phyloP scores from a whole-genome alignment of 1,284 basidiomycete species.

The Leucoagaricus sp. region DNA sequence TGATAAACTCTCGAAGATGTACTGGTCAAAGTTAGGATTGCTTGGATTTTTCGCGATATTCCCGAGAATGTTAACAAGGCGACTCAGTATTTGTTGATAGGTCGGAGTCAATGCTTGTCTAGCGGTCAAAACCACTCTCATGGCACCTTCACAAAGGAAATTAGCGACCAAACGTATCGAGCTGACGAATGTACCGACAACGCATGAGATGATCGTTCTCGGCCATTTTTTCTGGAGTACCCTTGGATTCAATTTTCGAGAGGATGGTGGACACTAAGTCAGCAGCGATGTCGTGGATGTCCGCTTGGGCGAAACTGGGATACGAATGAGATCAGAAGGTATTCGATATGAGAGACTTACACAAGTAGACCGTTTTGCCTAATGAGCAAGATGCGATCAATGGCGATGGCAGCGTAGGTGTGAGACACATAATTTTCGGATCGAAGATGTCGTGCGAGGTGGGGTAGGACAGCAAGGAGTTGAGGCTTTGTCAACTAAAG shows the following conservation, averaged over 20 bases:
- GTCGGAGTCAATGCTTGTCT: constrained; percentile 74
- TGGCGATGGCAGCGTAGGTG: constrained; percentile 91
- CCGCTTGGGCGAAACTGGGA: constrained; percentile 79
- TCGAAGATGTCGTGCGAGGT: constrained; percentile 83
- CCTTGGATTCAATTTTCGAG: constrained; percentile 79
- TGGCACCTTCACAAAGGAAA: constrained; percentile 76
- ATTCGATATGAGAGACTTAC: constrained; percentile 41
- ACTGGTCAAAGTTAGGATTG: constrained; percentile 98
- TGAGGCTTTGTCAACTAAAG: constrained; percentile 92
- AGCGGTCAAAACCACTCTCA: constrained; percentile 93
- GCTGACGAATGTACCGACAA: constrained; percentile 58
- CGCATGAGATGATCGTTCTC: constrained; percentile 99
- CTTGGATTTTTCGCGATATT: constrained; percentile 95
- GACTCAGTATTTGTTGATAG: constrained; percentile 69
- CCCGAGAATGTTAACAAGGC: constrained; percentile 82
- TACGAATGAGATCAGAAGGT: background rate
- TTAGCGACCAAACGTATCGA: background rate
- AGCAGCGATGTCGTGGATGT: constrained; percentile 83
- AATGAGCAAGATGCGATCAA: constrained; percentile 88
- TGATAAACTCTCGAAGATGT: constrained; percentile 94
- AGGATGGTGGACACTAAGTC: constrained; percentile 80
- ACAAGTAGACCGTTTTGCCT: constrained; percentile 72
- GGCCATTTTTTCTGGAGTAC: constrained; percentile 90
- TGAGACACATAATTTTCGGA: constrained; percentile 86
- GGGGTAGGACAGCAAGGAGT: constrained; percentile 87